Evolutionary conservation across 495 filamentous ascomycete species (phyloP).

Genomic region (Cenococcum geophilum): DNA sequence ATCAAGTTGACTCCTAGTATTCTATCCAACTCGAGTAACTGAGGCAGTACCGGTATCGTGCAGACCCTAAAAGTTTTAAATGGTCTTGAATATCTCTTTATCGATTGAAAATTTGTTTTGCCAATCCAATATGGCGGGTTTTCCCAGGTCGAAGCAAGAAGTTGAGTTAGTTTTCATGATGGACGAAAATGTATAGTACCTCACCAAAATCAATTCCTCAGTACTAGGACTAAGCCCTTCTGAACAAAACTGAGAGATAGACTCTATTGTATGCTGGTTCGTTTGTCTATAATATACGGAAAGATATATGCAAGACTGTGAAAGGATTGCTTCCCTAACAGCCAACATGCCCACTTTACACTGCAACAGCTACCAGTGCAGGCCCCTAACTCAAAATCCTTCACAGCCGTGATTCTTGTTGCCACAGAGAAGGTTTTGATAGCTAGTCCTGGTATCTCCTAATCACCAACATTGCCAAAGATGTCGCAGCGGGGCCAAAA

Average conservation of each 20-base stretch:
- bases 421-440: neutral
- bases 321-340: neutral
- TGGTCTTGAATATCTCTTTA: neutral
- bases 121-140: slow-evolving; percentile 10
- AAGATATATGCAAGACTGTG: neutral
- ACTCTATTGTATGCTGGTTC: neutral
- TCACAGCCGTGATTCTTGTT: neutral
- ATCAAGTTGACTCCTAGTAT: neutral
- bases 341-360: neutral
- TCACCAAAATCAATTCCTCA: neutral
- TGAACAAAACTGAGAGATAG: neutral
- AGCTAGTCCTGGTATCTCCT: neutral
- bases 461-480: neutral
- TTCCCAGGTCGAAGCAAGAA: neutral
- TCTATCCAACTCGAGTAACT: neutral
- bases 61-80: neutral
- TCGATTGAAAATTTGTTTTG: neutral
- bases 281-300: neutral
- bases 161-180: neutral
- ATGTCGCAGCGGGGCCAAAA: neutral
- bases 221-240: neutral
- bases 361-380: neutral
- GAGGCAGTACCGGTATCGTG: neutral
- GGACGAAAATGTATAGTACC: neutral
- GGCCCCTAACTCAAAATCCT: neutral